These are phyloP conservation scores for Stachybotrys chlorohalonatus DNA, from an alignment of 2,329 filamentous ascomycete genomes.

Conservation along the genomic window DNA sequence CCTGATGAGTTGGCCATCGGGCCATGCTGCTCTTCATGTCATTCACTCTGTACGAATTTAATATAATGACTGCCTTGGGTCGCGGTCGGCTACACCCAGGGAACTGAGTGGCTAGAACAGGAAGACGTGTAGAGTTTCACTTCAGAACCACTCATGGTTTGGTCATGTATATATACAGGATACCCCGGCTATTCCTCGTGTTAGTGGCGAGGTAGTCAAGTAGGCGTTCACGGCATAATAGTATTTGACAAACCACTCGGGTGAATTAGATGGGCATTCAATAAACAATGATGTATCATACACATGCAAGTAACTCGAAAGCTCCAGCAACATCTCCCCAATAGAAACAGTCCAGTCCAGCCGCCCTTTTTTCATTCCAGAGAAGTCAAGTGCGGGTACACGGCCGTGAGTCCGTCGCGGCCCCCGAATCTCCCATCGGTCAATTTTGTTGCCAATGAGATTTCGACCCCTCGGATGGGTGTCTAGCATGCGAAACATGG, in stretches of 20 bases:
- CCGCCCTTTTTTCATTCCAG: background rate
- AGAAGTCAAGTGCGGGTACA: background rate
- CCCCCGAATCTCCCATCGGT: slow-evolving; percentile 10
- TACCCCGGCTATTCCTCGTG: too few species aligned
- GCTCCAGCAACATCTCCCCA: background rate
- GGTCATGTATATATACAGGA: too few species aligned
- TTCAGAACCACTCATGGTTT: too few species aligned
- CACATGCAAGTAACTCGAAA: background rate
- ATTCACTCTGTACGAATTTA: too few species aligned
- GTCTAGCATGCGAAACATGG: background rate
- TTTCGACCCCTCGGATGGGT: background rate
- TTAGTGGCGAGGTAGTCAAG: too few species aligned
- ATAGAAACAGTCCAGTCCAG: background rate
- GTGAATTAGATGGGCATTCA: background rate
- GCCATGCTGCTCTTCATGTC: too few species aligned
- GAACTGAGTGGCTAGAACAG: too few species aligned
- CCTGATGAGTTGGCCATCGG: too few species aligned
- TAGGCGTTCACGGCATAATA: too few species aligned
- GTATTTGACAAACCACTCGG: background rate
- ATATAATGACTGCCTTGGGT: too few species aligned
- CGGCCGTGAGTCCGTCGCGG: slow-evolving; percentile 9
- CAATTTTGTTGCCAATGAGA: background rate
- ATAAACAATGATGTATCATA: background rate
- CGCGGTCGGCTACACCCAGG: too few species aligned
- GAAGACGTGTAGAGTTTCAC: too few species aligned